Base-by-base conservation (phyloP, 352 stramenopile species). In the Aphanomyces cochlioides region DNA sequence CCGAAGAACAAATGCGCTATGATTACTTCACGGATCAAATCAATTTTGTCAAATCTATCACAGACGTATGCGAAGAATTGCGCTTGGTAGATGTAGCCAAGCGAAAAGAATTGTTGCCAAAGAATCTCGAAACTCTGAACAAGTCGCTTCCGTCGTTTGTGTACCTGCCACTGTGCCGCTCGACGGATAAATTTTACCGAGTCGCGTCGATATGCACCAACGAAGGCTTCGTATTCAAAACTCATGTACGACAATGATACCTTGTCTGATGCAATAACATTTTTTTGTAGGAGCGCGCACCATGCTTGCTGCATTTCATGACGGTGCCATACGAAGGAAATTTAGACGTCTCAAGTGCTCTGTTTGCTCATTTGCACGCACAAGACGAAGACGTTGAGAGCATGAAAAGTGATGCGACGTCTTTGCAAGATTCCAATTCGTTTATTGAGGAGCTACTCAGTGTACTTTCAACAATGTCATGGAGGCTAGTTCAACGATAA, bases 11-110 rank as follows among this genome's bases (percentile, higher is more conserved):
- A 37, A 64, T 69, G 12, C 82, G 86, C 17, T 90, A 91, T 71
- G 80, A 90, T 74, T 93, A 91, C 66, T 93, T 93, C 72, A 87
- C 79, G 12, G 80, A 73, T 19, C 90, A 91, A 81, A 89, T 91
- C 70, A 76, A 81, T 58, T 93, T 93, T 69, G 75, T 93, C 43
- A 93, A 93, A 73, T 74, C 79, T 8, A 89, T 92, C 73, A 93
- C 86, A 3, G 86, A 93, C 66, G 74, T 93, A 5, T 90, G 84
- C 13, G 86, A 93, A 70, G 75, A 79, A 45, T 72, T 93, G 17
- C 83, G 86, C 13, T 79, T 81, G 53, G 77, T 89, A 15, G 86
- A 93, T 40, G 84, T 82, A 7, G 1, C 68, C 36, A 88, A 92
- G 58, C 81, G 84, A 48, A 92, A 92, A 65, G 77, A 77, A 45